Conservation (phyloP, 352 stramenopile species). For the Chrysophaeum taylorii region DNA sequence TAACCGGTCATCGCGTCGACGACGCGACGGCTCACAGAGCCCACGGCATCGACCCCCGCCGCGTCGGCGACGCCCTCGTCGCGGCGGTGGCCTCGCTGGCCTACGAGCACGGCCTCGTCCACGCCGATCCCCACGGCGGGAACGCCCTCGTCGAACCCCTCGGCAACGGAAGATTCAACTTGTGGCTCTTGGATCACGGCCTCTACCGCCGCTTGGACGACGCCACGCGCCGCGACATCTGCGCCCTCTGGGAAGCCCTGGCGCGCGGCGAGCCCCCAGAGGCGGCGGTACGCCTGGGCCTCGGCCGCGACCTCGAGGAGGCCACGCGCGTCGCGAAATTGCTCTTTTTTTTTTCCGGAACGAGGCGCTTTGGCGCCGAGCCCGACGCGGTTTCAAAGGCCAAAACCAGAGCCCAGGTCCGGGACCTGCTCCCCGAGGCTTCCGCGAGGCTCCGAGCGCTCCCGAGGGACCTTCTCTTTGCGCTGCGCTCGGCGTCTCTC, state of each 20-base stretch:
- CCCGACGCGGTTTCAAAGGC: too few species aligned
- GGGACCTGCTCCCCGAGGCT: too few species aligned
- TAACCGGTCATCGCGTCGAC: neutral
- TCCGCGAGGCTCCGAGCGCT: too few species aligned
- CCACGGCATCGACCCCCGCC: too few species aligned
- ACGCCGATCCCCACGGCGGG: neutral
- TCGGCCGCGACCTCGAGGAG: too few species aligned
- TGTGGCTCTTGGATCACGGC: neutral
- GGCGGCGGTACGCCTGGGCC: too few species aligned
- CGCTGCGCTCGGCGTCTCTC: neutral
- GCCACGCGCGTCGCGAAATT: too few species aligned
- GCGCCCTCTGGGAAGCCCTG: neutral
- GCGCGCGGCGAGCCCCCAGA: too few species aligned
- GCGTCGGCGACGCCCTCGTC: neutral
- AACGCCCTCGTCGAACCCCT: neutral
- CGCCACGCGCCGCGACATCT: neutral
- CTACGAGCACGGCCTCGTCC: neutral
- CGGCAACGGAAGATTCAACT: neutral
- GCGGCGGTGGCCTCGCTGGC: neutral
- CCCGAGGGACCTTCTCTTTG: conserved; percentile 1
- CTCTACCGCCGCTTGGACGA: neutral
- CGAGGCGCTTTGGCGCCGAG: too few species aligned
- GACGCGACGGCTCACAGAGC: too few species aligned
- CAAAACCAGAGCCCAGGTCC: too few species aligned
- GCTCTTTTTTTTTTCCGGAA: too few species aligned